phyloP scores from a whole-genome alignment of 495 filamentous ascomycete species.

The Penicillium cataractarum region DNA sequence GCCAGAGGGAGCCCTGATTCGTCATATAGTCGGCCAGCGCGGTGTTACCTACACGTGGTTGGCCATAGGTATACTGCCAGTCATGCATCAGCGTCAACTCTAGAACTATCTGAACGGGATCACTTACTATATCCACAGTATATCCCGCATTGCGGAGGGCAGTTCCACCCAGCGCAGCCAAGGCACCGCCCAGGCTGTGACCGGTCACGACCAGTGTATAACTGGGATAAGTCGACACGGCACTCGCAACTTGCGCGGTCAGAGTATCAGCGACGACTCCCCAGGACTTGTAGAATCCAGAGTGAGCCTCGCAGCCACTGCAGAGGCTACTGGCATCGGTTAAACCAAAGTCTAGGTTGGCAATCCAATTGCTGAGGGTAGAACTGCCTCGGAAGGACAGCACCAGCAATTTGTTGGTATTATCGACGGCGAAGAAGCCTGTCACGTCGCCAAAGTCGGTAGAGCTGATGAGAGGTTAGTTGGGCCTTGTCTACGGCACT shows the following conservation, averaged over 20 bases:
- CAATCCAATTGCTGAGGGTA: constrained; percentile 67
- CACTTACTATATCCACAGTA: constrained; percentile 36
- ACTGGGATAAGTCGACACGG: constrained; percentile 41
- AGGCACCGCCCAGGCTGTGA: constrained; percentile 70
- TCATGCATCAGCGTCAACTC: not conserved
- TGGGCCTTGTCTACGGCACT: not conserved
- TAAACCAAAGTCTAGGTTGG: constrained; percentile 55
- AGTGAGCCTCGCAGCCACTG: constrained; percentile 51
- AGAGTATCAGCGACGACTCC: constrained; percentile 48
- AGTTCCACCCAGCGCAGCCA: constrained; percentile 63
- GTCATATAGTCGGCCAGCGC: constrained; percentile 60
- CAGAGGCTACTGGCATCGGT: constrained; percentile 39
- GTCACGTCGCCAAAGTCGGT: constrained; percentile 59
- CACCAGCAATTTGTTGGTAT: constrained; percentile 62
- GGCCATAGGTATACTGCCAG: constrained; percentile 65
- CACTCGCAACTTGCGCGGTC: constrained; percentile 38
- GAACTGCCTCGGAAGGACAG: constrained; percentile 70
- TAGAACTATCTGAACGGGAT: not conserved
- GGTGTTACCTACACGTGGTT: constrained; percentile 66
- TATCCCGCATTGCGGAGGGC: constrained; percentile 57
- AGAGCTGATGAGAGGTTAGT: constrained; percentile 41
- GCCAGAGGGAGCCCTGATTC: constrained; percentile 53
- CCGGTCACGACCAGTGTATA: constrained; percentile 64
- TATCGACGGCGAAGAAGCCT: constrained; percentile 72
- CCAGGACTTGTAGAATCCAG: constrained; percentile 62